phyloP scores from a whole-genome alignment of 2,329 filamentous ascomycete genomes.

The Dendrostoma leiphaemia region DNA sequence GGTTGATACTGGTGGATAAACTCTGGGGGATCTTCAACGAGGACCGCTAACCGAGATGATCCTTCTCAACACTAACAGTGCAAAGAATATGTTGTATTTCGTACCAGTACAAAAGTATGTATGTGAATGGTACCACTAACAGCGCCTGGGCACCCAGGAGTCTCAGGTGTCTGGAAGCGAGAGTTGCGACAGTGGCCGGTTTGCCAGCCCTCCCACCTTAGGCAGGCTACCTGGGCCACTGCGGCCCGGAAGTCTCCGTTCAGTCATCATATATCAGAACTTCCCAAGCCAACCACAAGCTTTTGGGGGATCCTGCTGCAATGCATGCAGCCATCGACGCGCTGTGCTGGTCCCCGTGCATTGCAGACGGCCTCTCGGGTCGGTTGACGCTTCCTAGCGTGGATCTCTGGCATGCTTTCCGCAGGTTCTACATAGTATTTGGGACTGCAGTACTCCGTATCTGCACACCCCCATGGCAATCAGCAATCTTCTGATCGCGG shows the following conservation, averaged over 20 bases:
- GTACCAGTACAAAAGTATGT: not conserved
- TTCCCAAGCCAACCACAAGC: not conserved
- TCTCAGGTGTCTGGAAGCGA: no score
- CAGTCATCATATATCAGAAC: no score
- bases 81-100: no score
- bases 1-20: conserved; percentile 16
- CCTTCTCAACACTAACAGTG: conserved; percentile 1
- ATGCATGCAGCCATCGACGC: not conserved
- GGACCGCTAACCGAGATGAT: conserved; percentile 18
- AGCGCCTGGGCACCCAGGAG: no score
- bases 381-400: not conserved
- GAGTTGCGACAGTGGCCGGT: no score
- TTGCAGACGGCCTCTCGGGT: not conserved
- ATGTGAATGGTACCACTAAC: no score
- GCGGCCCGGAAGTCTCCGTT: not conserved
- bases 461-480: not conserved
- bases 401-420: no score
- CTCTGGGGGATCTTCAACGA: conserved; percentile 19
- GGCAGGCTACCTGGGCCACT: not conserved
- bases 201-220: no score
- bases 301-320: not conserved
- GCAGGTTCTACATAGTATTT: not conserved
- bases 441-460: not conserved
- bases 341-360: not conserved
- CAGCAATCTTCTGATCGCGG: no score